phyloP scores from a whole-genome alignment of 108 stramenopile genomes.

The Nitzschia inconspicua region DNA sequence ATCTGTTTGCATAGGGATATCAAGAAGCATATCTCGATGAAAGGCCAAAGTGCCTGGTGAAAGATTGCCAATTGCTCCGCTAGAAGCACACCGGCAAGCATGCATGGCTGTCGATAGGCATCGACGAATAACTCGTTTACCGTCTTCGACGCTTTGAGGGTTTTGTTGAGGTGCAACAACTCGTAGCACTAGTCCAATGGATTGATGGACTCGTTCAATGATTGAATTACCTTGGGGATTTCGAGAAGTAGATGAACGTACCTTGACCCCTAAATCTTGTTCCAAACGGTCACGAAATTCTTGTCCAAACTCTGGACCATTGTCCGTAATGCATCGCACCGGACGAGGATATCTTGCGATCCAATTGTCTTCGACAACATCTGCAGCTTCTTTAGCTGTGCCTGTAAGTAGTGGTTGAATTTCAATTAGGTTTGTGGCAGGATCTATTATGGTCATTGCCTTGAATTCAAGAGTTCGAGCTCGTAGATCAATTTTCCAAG shows the following conservation, averaged over 20 bases:
- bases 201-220: constrained; percentile 41
- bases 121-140: constrained; percentile 14
- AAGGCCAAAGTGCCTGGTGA: constrained; percentile 42
- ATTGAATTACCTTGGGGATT: constrained; percentile 45
- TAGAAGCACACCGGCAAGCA: constrained; percentile 14
- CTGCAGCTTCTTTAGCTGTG: constrained; percentile 10
- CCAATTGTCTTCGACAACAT: constrained; percentile 37
- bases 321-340: constrained; percentile 22
- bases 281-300: constrained; percentile 28
- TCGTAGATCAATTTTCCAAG: not conserved
- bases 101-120: constrained; percentile 27
- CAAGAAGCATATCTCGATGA: constrained; percentile 36
- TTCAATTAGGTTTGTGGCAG: constrained; percentile 22
- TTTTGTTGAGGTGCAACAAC: constrained; percentile 10
- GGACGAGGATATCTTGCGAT: constrained; percentile 41
- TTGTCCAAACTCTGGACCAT: constrained; percentile 38
- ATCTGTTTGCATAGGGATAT: constrained; percentile 34
- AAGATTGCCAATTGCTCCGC: not conserved
- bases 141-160: constrained; percentile 10
- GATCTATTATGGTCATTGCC: constrained; percentile 18
- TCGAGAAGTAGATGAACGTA: constrained; percentile 24
- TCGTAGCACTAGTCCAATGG: constrained; percentile 24
- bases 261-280: constrained; percentile 20
- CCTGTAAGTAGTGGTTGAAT: constrained; percentile 10
- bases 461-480: not conserved